Percentiles rank a stretch among this genome's conserved stretches.
phyloP scores from a whole-genome alignment of 768 basidiomycete genomes.

The Lentinus brumalis region DNA sequence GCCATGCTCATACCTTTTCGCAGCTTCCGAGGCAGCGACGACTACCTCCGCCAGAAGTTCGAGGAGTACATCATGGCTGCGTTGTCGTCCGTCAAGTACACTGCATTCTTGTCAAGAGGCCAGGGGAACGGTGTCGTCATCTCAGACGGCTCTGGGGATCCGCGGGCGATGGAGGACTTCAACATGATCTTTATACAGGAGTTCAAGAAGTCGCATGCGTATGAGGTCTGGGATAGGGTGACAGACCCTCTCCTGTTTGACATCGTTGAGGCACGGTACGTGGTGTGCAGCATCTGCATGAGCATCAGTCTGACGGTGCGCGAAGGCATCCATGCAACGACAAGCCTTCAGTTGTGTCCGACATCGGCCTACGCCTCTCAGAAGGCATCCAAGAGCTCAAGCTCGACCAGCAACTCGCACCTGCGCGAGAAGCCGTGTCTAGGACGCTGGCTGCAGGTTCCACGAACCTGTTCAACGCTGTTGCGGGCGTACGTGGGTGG shows the following conservation, averaged over 20 bases:
- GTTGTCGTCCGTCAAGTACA: slow-evolving; percentile 86
- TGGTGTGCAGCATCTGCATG: not conserved
- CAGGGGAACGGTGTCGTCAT: slow-evolving; percentile 66
- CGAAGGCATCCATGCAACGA: slow-evolving; percentile 90
- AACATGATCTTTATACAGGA: slow-evolving; percentile 86
- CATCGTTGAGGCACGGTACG: slow-evolving; percentile 88
- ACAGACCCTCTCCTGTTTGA: slow-evolving; percentile 96
- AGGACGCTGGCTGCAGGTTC: slow-evolving; percentile 75
- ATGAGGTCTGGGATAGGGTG: slow-evolving; percentile 84
- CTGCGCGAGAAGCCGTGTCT: slow-evolving; percentile 86
- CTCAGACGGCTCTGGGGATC: slow-evolving; percentile 62
- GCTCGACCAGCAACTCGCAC: slow-evolving; percentile 90
- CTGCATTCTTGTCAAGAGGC: slow-evolving; percentile 78
- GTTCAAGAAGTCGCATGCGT: slow-evolving; percentile 87
- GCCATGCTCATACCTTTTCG: not conserved
- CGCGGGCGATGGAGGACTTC: slow-evolving; percentile 74
- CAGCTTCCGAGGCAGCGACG: slow-evolving; percentile 94
- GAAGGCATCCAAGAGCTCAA: slow-evolving; percentile 95
- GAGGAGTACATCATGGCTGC: slow-evolving; percentile 94
- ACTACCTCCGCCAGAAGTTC: slow-evolving; percentile 90
- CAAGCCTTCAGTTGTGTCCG: slow-evolving; percentile 85
- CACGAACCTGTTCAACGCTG: slow-evolving; percentile 82
- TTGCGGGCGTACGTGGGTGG: slow-evolving; percentile 88
- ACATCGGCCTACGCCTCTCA: slow-evolving; percentile 87
- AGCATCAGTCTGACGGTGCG: not conserved